Percentiles rank a stretch among this genome's conserved stretches.
phyloP scores from a whole-genome alignment of 108 stramenopile species.

The Cylindrotheca fusiformis region DNA sequence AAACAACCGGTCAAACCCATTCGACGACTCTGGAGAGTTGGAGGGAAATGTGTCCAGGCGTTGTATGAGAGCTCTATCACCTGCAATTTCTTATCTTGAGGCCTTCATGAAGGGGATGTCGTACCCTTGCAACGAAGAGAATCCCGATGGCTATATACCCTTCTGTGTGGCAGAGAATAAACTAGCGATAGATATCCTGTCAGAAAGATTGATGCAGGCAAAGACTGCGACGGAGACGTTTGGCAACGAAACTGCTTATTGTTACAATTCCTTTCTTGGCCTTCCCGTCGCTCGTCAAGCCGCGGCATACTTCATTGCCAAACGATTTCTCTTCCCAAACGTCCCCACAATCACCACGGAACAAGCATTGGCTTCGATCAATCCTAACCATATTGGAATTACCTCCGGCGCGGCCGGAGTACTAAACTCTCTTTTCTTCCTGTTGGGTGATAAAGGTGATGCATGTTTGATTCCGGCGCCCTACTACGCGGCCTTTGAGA shows the following conservation, averaged over 20 bases:
- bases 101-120: conserved; percentile 53
- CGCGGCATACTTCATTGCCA: conserved; percentile 79
- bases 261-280: conserved; percentile 79
- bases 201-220: conserved; percentile 58
- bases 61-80: conserved; percentile 36
- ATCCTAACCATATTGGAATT: conserved; percentile 67
- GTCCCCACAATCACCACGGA: conserved; percentile 34
- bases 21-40: not conserved
- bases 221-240: conserved; percentile 70
- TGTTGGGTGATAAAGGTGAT: conserved; percentile 80
- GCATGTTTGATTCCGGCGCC: conserved; percentile 89
- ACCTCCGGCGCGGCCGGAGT: conserved; percentile 70
- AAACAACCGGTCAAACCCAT: not conserved
- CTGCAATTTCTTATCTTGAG: conserved; percentile 49
- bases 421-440: conserved; percentile 58
- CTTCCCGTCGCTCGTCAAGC: conserved; percentile 72
- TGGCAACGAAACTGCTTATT: conserved; percentile 67
- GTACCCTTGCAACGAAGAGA: conserved; percentile 63
- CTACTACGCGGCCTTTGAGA: conserved; percentile 93
- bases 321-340: conserved; percentile 41
- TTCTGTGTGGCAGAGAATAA: conserved; percentile 86
- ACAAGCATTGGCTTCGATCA: conserved; percentile 51
- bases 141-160: conserved; percentile 62
- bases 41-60: conserved; percentile 15
- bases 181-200: conserved; percentile 63